A percentile compares a stretch with the other conserved stretches of the same genome.
Conservation (phyloP, 2,329 filamentous ascomycete genomes). For the Arachnopeziza araneosa region DNA sequence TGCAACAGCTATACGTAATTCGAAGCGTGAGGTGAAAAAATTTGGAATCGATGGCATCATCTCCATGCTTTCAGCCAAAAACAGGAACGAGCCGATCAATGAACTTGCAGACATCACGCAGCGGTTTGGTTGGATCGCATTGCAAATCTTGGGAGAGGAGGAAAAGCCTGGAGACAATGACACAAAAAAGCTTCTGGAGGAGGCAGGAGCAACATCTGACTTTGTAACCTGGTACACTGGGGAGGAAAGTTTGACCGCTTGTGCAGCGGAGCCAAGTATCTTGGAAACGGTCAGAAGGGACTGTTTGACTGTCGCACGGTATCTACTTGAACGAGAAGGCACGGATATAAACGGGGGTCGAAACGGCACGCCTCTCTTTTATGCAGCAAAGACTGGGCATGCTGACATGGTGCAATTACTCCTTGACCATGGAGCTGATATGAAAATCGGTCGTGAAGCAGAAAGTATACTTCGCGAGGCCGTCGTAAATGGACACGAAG, state of each 20-base stretch:
- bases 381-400: background rate
- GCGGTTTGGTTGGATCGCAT: background rate
- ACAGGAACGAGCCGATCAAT: background rate
- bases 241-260: background rate
- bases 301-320: background rate
- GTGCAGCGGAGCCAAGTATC: background rate
- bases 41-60: background rate
- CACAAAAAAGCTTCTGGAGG: background rate
- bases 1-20: background rate
- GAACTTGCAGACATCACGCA: background rate
- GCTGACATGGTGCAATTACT: background rate
- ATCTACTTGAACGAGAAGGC: background rate
- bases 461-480: background rate
- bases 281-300: background rate
- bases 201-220: background rate
- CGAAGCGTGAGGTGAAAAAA: background rate
- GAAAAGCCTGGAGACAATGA: background rate
- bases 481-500: background rate
- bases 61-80: background rate
- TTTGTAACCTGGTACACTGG: background rate
- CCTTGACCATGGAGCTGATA: background rate
- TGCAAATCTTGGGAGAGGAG: background rate
- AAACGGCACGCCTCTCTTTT: background rate
- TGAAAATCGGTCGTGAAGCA: background rate
- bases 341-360: background rate